These are phyloP conservation scores for Xerocomus nothofagi DNA, from an alignment of 1,284 basidiomycete genomes.

Conservation along the genomic window DNA sequence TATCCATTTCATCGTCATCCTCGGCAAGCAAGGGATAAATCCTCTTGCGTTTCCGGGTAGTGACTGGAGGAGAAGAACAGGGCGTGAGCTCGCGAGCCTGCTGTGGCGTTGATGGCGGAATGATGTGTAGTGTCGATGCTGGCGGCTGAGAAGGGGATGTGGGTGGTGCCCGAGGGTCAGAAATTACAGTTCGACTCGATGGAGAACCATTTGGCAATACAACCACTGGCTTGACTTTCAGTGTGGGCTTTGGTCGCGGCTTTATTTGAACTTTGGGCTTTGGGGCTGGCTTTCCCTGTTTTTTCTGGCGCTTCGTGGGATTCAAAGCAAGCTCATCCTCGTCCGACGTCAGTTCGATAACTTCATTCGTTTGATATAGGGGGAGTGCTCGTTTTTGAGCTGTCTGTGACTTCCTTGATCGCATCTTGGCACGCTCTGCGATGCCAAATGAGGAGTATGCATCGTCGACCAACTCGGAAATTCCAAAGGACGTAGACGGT, in stretches of 20 bases:
- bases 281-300: slow-evolving; percentile 10
- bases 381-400: slow-evolving; percentile 11
- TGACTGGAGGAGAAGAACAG: slow-evolving; percentile 22
- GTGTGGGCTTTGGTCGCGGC: slow-evolving; percentile 28
- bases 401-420: slow-evolving; percentile 34
- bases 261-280: slow-evolving; percentile 18
- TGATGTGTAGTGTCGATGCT: slow-evolving; percentile 26
- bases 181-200: neutral
- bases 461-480: slow-evolving; percentile 18
- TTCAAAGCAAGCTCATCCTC: slow-evolving; percentile 32
- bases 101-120: slow-evolving; percentile 30
- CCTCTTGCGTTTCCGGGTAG: slow-evolving; percentile 30
- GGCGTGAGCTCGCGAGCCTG: slow-evolving; percentile 24
- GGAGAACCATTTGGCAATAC: slow-evolving; percentile 10
- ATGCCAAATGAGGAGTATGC: slow-evolving; percentile 36
- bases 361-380: slow-evolving; percentile 16
- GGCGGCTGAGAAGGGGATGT: slow-evolving; percentile 14
- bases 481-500: slow-evolving; percentile 4
- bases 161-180: neutral
- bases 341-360: slow-evolving; percentile 37
- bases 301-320: slow-evolving; percentile 32
- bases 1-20: slow-evolving; percentile 18
- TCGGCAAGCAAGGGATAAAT: slow-evolving; percentile 7
- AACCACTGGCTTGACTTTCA: slow-evolving; percentile 17
- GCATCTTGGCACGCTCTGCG: slow-evolving; percentile 48